Base-by-base conservation (phyloP, 2,329 filamentous ascomycete species). In the Elsinoe arachidis region DNA sequence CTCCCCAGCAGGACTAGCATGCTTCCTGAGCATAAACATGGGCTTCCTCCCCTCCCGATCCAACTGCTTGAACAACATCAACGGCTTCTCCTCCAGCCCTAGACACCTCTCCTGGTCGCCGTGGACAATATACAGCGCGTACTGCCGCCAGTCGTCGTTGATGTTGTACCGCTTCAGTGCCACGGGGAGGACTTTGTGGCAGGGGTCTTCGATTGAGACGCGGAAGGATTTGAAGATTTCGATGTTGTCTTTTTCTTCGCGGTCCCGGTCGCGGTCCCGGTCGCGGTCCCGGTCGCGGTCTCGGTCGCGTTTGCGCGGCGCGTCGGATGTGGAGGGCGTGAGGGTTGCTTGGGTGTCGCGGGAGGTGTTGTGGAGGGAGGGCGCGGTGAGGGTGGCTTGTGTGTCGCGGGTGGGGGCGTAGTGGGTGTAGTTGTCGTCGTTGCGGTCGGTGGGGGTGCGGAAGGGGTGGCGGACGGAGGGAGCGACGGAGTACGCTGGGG, bases 211-310 rank as follows among this genome's bases (percentile, higher is more conserved):
- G 81, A 97, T 95, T 69, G 88, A 93, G 61, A 99, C 93, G 38
- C 92, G 86, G 80, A 99, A 99, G 1, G 89, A 95, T 72, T 99
- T 99, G 83, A 97, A 97, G 59, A 99, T 96, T 72, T 99, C 93
- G 59, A 96, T 91, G 64, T 77, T 74, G 10, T 75, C 74, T 60
- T 78, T 78, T 56, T 69, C 67, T 30, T 58, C 56, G 5, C 60
- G 58, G 19, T 47, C 34, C 3, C 17, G n/a, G 44, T 47, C 38
- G 2, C 37, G 26, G 19, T 47, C 34, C 3, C 17, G n/a, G 44
- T 47, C 38, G 2, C 37, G 26, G 9, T 47, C 39, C 34, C 41
- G 23, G 23, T 51, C 57, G 11, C 58, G 47, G 34, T 58, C 56
- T 2, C 58, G 56, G 14, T 12, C 19, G 17, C 37, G 41, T 43